Base-by-base conservation (phyloP, 2,329 filamentous ascomycete genomes). In the Talaromyces marneffei region DNA sequence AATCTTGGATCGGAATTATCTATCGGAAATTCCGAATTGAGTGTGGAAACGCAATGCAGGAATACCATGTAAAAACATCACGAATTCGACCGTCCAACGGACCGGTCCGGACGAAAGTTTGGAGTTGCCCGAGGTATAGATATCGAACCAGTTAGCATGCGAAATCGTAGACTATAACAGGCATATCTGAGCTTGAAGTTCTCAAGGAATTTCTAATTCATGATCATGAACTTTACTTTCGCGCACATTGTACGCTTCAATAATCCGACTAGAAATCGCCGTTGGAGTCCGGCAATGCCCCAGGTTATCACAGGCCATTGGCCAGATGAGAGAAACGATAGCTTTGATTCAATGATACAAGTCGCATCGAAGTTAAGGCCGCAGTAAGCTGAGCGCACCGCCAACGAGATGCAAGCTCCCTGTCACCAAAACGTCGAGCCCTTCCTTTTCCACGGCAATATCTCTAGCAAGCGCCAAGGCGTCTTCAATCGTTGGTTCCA, bases 321-420 rank as follows among this genome's bases (percentile, higher is more conserved):
- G 10, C 33, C 10, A 7, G 33, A 27, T 18, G 16, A 18, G 25
- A 18, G 16, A 31, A n/a, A 12, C 8, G 25, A n/a, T 14, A 12
- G 8, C 8, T 29, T 16, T 4, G 8, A 31, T 50, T 5, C 1
- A 25, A 44, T 7, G 20, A 44, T 2, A 25, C 20, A 25, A 14
- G 10, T 25, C 40, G 20, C 18, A 23, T 23, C 4, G 18, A 44
- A 10, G 8, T 31, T 44, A 44, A 46, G 64, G 64, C 46, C 63
- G 63, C 39, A 70, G 46, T 52, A 70, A n/a, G 23, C 61, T 69
- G 27, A 69, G 64, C 29, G 65, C 67, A 44, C 67, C 68, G 4
- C 66, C 69, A 63, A 69, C 69, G 29, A 71, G 37, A 60, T 67
- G 63, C 42, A 70, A 63, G 54, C 67, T 69, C 3, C 69, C 69